Evolutionary conservation across 371 early-diverging fungal species (phyloP).

Genomic region (Rhizomucor pusillus): DNA sequence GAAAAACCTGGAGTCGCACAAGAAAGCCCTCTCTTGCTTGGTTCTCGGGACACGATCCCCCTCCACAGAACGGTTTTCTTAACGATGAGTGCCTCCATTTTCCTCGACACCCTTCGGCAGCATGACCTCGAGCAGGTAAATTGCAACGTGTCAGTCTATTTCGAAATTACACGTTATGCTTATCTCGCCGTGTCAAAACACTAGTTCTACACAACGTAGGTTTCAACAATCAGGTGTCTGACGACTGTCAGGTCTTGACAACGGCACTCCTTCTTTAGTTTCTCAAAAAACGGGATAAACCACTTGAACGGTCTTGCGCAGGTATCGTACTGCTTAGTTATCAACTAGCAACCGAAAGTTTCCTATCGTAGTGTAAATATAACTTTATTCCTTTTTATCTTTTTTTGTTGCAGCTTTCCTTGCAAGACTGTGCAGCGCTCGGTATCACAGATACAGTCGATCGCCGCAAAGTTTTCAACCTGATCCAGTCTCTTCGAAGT

Average conservation of each 20-base stretch:
- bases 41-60: too few species aligned
- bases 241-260: not conserved
- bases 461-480: slow-evolving; percentile 71
- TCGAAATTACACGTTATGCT: too few species aligned
- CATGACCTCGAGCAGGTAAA: slow-evolving; percentile 26
- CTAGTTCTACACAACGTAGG: slow-evolving; percentile 23
- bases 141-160: too few species aligned
- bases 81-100: slow-evolving; percentile 15
- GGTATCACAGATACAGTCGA: slow-evolving; percentile 56
- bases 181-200: too few species aligned
- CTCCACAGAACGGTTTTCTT: too few species aligned
- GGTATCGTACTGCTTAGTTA: too few species aligned
- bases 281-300: slow-evolving; percentile 53
- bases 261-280: slow-evolving; percentile 29
- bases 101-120: slow-evolving; percentile 20
- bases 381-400: too few species aligned
- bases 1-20: too few species aligned
- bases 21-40: too few species aligned
- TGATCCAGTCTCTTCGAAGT: slow-evolving; percentile 47
- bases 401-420: slow-evolving; percentile 22
- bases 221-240: not conserved
- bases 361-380: too few species aligned
- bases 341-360: too few species aligned
- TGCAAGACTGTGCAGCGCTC: slow-evolving; percentile 25
- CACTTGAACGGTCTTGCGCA: too few species aligned